Base-by-base conservation (phyloP, 805 yeast species). In the Schwanniomyces vanrijiae region DNA sequence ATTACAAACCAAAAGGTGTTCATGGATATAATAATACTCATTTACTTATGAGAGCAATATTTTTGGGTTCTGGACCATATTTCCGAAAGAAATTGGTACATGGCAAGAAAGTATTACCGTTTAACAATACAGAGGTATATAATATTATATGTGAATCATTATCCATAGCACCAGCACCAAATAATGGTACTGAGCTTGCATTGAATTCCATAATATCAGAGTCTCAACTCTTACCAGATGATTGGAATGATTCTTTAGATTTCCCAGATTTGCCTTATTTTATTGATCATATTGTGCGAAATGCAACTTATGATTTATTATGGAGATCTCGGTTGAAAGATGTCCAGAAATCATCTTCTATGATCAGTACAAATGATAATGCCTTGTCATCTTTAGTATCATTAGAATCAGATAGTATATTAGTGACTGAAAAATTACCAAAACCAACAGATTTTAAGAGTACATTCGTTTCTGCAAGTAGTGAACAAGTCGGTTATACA, bases 21-120 rank as follows among this genome's bases (percentile, higher is more conserved):
- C 96, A 89, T 64, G 97, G 97, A 1, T 91, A 88, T 62, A 82
- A 86, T 58, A 87, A 86, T 58, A 76, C 84, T 0, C 89, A 84
- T 50, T 77, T 85, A 5, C 68, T 90, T 47, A 90, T 90, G 96
- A 70, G 96, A 43, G 90, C 96, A 0, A 55, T 88, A 8, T 91
- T 92, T 61, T 56, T 89, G 35, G 96, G 86, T 0, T 63, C 76
- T 1, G 98, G 98, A 0, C 97, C 97, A 0, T 87, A 77, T 58
- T 90, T 91, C 64, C 59, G 66, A 34, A 48, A 55, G 20, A 66
- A 61, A 34, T 64, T 73, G 16, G n/a, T 28, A 4, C 45, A 56
- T 16, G 43, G 45, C 13, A 51, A 55, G 44, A 70, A 70, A 53
- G 68, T 81, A 19, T 62, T 68, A 51, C 96, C 96, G 3, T 86